Evolutionary conservation across 2,329 filamentous ascomycete genomes (phyloP), one percentile per base, ranked within the genome.

Genomic region (Fusarium poae): DNA sequence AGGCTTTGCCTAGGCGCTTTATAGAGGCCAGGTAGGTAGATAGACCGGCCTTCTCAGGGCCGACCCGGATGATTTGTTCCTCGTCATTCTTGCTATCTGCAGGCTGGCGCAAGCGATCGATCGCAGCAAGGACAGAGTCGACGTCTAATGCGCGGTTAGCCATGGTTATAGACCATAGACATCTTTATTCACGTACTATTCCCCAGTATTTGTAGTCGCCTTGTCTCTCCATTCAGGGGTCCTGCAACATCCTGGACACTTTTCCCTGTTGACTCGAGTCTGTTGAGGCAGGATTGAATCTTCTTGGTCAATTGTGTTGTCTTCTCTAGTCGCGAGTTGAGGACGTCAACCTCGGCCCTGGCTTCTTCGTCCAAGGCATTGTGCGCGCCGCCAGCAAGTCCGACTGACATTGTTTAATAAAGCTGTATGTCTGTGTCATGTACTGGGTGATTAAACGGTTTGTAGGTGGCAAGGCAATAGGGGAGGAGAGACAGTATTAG

Each of bases 281-380:
- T 88, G 37, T 89, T 88, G 71, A 97, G 86, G 52, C 93, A 97
- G 29, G 92, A 91, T 79, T 97, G 92, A 57, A 99, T 97, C 84
- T 97, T 97, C 83, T 96, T 97, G 32, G 94, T 97, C 77, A 98
- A 86, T 76, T 93, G 89, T 63, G 94, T 91, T 72, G 97, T 97
- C 86, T 97, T 98, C 74, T 97, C 93, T 66, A 98, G 88, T 39
- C 89, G 85, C 55, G 89, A 91, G 72, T 90, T 91, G 48, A 92
- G 82, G 30, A 91, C 89, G 70, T 92, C 89, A 56, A 92, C 89
- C 77, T 91, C 89, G 45, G 89, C 89, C 59, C 88, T 84, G 44
- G 89, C 88, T 79, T 91, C 89, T 76, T 91, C 89, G 74, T 91
- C 89, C 52, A 85, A 81, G 32, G 85, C 83, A 44, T 76, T 76